phyloP scores from a whole-genome alignment of 495 filamentous ascomycete genomes.

The Hyaloscypha finlandica region DNA sequence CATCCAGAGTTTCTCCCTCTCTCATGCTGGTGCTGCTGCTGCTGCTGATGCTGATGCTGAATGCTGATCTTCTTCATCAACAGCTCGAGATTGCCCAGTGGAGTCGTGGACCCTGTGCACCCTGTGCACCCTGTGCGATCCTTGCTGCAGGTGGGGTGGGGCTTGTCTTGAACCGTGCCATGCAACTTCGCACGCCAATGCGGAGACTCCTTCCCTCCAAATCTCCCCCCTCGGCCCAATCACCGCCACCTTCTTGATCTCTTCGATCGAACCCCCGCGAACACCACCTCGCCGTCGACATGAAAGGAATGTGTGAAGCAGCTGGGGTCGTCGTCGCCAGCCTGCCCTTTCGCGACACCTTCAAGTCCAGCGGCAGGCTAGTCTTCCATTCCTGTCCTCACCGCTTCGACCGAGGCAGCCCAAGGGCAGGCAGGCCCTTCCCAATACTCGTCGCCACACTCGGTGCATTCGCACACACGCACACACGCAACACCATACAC shows the following conservation, averaged over 20 bases:
- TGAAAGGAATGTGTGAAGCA: neutral
- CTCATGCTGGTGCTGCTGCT: too few relatives aligned
- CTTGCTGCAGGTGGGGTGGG: neutral
- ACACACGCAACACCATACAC: neutral
- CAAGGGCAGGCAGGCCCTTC: neutral
- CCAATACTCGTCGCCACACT: neutral
- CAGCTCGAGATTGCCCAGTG: neutral
- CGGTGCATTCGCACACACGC: neutral
- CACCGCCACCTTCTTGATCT: neutral
- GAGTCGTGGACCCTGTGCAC: too few relatives aligned
- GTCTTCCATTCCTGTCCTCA: neutral
- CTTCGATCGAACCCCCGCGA: neutral
- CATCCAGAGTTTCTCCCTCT: too few relatives aligned
- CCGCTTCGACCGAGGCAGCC: neutral
- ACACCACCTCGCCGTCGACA: neutral
- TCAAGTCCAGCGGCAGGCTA: neutral
- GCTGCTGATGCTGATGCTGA: too few relatives aligned
- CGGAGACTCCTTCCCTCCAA: neutral
- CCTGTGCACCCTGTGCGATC: neutral
- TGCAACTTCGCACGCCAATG: neutral
- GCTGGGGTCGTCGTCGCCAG: neutral
- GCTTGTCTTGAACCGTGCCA: neutral
- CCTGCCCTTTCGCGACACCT: neutral
- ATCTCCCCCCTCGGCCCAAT: neutral
- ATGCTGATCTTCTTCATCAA: neutral